Conservation (phyloP, 352 stramenopile genomes). For the Elongisporangium undulatum region DNA sequence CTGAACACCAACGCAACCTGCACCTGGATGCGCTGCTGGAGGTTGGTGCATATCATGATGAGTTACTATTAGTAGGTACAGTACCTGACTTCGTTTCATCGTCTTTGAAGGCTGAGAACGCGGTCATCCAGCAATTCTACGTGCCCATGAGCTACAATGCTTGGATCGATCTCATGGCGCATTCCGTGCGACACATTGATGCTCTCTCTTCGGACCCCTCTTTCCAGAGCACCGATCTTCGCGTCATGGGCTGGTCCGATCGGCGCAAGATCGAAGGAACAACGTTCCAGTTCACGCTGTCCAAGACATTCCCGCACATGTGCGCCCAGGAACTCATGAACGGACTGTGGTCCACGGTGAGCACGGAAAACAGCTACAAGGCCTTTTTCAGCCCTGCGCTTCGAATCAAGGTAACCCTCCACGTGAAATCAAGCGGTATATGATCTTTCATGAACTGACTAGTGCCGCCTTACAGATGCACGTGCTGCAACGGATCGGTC, state of each 20-base stretch:
- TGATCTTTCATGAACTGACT: not conserved
- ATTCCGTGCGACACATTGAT: constrained; percentile 29
- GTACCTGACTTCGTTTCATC: too few relatives aligned
- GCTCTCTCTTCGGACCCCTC: constrained; percentile 18
- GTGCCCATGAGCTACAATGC: constrained; percentile 18
- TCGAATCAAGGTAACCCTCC: constrained; percentile 25
- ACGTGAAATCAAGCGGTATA: constrained; percentile 2
- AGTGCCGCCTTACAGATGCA: constrained; percentile 20
- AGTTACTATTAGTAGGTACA: too few relatives aligned
- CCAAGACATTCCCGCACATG: constrained; percentile 42
- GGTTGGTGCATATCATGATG: constrained; percentile 4
- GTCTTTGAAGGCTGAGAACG: constrained; percentile 16
- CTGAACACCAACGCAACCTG: not conserved
- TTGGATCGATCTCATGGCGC: constrained; percentile 30
- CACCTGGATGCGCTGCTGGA: constrained; percentile 4
- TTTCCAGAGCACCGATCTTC: constrained; percentile 25
- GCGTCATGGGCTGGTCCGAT: constrained; percentile 44
- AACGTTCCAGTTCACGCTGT: constrained; percentile 41
- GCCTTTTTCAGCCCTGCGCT: constrained; percentile 47
- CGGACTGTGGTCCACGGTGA: constrained; percentile 30
- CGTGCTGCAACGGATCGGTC: constrained; percentile 35
- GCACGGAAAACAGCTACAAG: constrained; percentile 31
- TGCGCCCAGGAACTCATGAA: constrained; percentile 38
- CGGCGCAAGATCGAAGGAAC: constrained; percentile 30
- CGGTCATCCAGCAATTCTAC: constrained; percentile 25